Base-by-base conservation (phyloP, 2,329 filamentous ascomycete genomes). In the Eurotiales sp. region DNA sequence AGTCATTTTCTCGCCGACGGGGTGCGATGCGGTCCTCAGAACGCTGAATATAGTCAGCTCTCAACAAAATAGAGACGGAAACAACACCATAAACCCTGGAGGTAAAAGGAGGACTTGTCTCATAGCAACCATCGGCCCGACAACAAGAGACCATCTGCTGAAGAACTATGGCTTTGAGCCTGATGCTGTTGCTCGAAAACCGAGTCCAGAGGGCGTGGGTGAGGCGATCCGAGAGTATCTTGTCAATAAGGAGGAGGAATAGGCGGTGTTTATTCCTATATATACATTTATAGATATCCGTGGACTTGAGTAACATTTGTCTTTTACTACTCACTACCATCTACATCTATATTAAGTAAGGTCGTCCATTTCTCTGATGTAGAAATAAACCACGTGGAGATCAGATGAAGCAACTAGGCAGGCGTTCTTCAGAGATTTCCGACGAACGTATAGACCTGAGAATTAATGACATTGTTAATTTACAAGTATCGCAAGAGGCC, bases 41-140 rank as follows among this genome's bases (percentile, higher is more conserved):
- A 74, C 75, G 46, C 62, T 85, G 47, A 71, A 51, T 23, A 21
- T 66, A 3, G 68, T 79, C 51, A n/a, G n/a, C 61, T 79, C 52
- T 39, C 50, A 14, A 45, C 37, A 25, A 51, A 46, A n/a, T n/a
- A n/a, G n/a, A n/a, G n/a, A n/a, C n/a, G n/a, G n/a, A 53, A 47
- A 57, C 42, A 43, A 52, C 3, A 6, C 5, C 12, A 22, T 11
- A 2, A 23, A 40, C 11, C 4, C 84, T n/a, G n/a, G n/a, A n/a
- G 1, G 30, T 11, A 14, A 41, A 1, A 34, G n/a, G 10, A 52
- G 46, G 14, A 50, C 19, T 7, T 53, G 49, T 30, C 83, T 81
- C 56, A 76, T 97, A 55, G 89, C 86, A 12, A 95, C 91, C 0
- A 99, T 99, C 68, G 93, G 93, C 0, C 92, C 93, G 11, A 99